A percentile compares a stretch with the other conserved stretches of the same genome.
Evolutionary conservation across 257 asterid genomes (phyloP).

Genomic region (Ocimum tenuiflorum): DNA sequence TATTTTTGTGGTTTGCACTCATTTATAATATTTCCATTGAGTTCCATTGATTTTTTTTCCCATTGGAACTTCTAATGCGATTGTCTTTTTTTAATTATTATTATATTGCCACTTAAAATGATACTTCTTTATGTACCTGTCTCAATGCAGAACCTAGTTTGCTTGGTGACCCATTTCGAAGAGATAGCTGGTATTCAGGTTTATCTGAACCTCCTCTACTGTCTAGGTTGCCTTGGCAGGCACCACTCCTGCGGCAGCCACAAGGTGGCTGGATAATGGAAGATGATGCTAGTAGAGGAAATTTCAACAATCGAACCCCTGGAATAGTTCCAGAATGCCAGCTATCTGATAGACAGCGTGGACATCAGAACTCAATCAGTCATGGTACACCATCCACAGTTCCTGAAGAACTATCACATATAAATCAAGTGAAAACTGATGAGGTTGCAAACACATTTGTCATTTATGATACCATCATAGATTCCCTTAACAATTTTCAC

Average conservation of each 20-base stretch:
- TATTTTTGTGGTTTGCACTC: not conserved
- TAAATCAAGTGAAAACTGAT: slow-evolving; percentile 43
- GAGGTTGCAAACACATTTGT: slow-evolving; percentile 44
- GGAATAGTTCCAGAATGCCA: slow-evolving; percentile 38
- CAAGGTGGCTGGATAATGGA: slow-evolving; percentile 69
- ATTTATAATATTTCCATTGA: not conserved
- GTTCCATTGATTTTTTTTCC: not conserved
- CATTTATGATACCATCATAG: not conserved
- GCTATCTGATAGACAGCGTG: slow-evolving; percentile 41
- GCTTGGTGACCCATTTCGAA: slow-evolving; percentile 73
- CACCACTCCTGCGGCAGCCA: slow-evolving; percentile 35
- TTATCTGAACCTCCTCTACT: slow-evolving; percentile 54
- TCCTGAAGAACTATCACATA: slow-evolving; percentile 34
- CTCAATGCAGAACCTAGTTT: slow-evolving; percentile 65
- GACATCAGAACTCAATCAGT: slow-evolving; percentile 39
- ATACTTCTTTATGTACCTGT: not conserved
- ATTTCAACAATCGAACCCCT: slow-evolving; percentile 32
- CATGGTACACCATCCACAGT: slow-evolving; percentile 35
- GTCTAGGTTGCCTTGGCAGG: slow-evolving; percentile 59
- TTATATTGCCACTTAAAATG: not conserved
- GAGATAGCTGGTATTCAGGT: slow-evolving; percentile 49
- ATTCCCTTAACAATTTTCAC: slow-evolving; percentile 6
- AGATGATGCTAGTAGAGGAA: slow-evolving; percentile 43
- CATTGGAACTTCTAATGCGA: not conserved
- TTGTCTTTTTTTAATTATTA: slow-evolving; percentile 6